phyloP scores from a whole-genome alignment of 1,284 basidiomycete species.

The Irpex sp. region DNA sequence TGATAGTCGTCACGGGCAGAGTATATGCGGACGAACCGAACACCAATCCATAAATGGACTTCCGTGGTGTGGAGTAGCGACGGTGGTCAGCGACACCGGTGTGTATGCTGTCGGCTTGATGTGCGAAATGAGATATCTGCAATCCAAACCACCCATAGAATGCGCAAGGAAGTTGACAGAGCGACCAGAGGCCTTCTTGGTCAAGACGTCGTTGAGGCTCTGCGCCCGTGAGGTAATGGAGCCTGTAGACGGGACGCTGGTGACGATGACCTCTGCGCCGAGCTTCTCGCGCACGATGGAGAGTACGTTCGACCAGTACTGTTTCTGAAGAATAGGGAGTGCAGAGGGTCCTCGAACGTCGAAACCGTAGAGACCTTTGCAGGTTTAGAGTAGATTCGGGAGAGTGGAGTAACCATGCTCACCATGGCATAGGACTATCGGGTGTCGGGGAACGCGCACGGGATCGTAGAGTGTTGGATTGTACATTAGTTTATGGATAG shows the following conservation, averaged over 20 bases:
- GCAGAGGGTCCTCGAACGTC: conserved; percentile 78
- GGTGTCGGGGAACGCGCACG: conserved; percentile 76
- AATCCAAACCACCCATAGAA: conserved; percentile 97
- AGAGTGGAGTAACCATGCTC: conserved; percentile 22
- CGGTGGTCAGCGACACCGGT: conserved; percentile 85
- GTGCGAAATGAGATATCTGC: conserved; percentile 86
- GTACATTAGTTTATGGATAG: conserved; percentile 65
- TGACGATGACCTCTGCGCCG: conserved; percentile 93
- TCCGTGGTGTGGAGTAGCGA: conserved; percentile 93
- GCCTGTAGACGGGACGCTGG: conserved; percentile 94
- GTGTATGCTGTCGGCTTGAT: conserved; percentile 81
- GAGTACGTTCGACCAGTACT: conserved; percentile 94
- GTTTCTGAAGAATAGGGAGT: conserved; percentile 79
- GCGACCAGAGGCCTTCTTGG: conserved; percentile 61
- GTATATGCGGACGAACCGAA: conserved; percentile 32
- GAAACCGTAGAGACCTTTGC: conserved; percentile 89
- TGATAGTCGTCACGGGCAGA: conserved; percentile 9
- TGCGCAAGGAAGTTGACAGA: conserved; percentile 94
- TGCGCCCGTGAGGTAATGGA: conserved; percentile 85
- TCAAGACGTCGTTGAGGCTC: conserved; percentile 74
- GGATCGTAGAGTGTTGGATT: conserved; percentile 75
- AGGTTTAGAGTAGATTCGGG: background rate
- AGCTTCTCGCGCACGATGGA: conserved; percentile 80
- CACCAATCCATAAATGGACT: conserved; percentile 99
- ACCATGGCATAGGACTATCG: conserved; percentile 96